Evolutionary conservation across 2,329 filamentous ascomycete species (phyloP), one percentile per base, ranked within the genome.

Genomic region (Claviceps sp.): DNA sequence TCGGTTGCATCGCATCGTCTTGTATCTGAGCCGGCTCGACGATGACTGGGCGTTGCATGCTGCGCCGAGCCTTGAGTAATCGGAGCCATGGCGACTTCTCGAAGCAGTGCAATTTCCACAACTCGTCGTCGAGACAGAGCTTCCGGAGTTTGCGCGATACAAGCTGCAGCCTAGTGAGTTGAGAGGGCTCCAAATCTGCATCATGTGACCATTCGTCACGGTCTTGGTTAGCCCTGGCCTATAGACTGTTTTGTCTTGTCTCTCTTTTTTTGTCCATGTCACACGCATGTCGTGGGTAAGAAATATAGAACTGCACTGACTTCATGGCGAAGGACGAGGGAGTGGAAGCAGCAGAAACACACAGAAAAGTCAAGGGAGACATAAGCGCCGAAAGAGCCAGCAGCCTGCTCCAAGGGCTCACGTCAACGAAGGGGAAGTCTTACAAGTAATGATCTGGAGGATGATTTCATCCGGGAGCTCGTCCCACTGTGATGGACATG

Each of bases 91-190:
- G 65, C 16, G 87, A 91, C 53, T 81, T 72, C 39, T 82, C 74
- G 64, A 93, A 88, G 64, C 85, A 90, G 62, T 83, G 75, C 3
- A 75, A 69, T 56, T 85, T 84, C 90, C 90, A 96, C 39, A 91
- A 71, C 41, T 74, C 77, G 59, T 85, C 78, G 63, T 95, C 88
- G 52, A 88, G 82, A 41, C 80, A 84, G 43, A 93, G 72, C 34
- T 71, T 67, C 30, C 83, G 75, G 54, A 91, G 78, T 45, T 73
- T 75, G 56, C 74, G 80, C 26, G 81, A 91, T 13, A 88, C 80
- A 19, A 78, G 74, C 67, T 90, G 87, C 38, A 91, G 70, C 52
- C 68, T 74, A 53, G 84, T 78, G 54, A 90, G 59, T 45, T 66
- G 55, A 34, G 58, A 57, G 30, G 68, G 68, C n/a, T 66, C 62